Base-by-base conservation (phyloP, 139 green algal genomes). In the Asterochloris erici region DNA sequence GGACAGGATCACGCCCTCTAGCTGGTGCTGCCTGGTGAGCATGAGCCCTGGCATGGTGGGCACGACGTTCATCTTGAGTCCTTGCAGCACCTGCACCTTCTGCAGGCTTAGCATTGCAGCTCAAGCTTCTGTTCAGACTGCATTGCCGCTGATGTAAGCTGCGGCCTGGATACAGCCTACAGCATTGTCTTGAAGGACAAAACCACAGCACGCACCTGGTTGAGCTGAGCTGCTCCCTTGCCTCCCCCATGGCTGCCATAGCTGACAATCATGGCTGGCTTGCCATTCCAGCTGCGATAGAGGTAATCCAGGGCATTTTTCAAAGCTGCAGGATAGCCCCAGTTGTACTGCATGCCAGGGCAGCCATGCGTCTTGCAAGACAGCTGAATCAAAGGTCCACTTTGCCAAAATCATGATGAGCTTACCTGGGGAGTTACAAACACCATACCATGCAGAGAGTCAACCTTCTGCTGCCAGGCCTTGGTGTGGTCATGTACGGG, bases 401-500 rank as follows among this genome's bases (percentile, higher is more conserved):
- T n/a, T n/a, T n/a, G n/a, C n/a, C n/a, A n/a, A n/a, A n/a, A n/a
- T 29, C 13, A 27, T 0, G 26, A 14, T 64, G 1, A 6, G 63
- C 0, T 78, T 78, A 78, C 74, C 74, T 78, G 74, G 26, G 74
- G 74, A n/a, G 28, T 78, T 21, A 78, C 74, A 26, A 78, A 78
- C 28, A 78, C 28, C 23, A 78, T 64, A 15, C 74, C 74, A 64
- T 24, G 23, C 12, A 78, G 63, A 63, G 74, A 63, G 28, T 21
- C 24, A n/a, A 78, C 15, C 27, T 78, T 78, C 23, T 29, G 29
- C 27, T 78, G 74, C 74, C 74, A 78, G 74, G 74, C 74, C 29
- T 78, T 78, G 16, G 74, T 78, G 29, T 78, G 74, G 17, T 78
- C 74, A 63, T 78, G 74, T 19, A 78, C 74, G 26, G 74, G 74